Evolutionary conservation across 768 basidiomycete species (phyloP).

Genomic region (Pleurotus citrinopileatus): DNA sequence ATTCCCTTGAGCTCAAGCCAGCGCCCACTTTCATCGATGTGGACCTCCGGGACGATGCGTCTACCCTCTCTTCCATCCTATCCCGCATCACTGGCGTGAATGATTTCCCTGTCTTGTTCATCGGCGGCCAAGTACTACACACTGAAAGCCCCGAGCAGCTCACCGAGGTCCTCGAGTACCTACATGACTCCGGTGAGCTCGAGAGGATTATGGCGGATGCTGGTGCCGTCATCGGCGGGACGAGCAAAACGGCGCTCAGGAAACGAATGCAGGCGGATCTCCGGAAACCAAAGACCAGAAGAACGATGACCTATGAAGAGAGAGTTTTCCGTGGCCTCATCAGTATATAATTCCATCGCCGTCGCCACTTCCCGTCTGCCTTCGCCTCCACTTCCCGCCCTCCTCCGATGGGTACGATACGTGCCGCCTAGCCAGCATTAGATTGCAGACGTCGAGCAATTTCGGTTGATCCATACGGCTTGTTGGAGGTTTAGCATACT

Average conservation of each 20-base stretch:
- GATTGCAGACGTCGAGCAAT: too few species aligned
- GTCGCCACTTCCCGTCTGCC: too few species aligned
- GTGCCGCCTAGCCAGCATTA: too few species aligned
- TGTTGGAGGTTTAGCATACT: too few species aligned
- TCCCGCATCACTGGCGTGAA: constrained; percentile 51
- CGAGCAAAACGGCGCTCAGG: constrained; percentile 4
- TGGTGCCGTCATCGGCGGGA: constrained; percentile 54
- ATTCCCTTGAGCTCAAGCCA: constrained; percentile 55
- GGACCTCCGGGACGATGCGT: constrained; percentile 69
- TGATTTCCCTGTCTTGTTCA: constrained; percentile 63
- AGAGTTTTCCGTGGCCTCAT: constrained; percentile 6
- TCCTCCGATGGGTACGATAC: too few species aligned
- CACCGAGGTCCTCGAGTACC: constrained; percentile 47
- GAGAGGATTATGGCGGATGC: constrained; percentile 45
- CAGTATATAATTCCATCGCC: too few species aligned
- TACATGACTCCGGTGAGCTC: constrained; percentile 51
- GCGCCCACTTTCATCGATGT: constrained; percentile 67
- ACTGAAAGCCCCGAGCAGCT: constrained; percentile 34
- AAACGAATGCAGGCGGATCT: constrained; percentile 2
- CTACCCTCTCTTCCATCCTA: constrained; percentile 60
- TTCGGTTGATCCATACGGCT: too few species aligned
- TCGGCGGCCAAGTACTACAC: constrained; percentile 49
- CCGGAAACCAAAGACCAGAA: neutral
- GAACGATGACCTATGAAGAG: neutral
- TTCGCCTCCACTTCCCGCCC: too few species aligned